Conservation (phyloP, 768 basidiomycete genomes). For the Termitomyces sp. region DNA sequence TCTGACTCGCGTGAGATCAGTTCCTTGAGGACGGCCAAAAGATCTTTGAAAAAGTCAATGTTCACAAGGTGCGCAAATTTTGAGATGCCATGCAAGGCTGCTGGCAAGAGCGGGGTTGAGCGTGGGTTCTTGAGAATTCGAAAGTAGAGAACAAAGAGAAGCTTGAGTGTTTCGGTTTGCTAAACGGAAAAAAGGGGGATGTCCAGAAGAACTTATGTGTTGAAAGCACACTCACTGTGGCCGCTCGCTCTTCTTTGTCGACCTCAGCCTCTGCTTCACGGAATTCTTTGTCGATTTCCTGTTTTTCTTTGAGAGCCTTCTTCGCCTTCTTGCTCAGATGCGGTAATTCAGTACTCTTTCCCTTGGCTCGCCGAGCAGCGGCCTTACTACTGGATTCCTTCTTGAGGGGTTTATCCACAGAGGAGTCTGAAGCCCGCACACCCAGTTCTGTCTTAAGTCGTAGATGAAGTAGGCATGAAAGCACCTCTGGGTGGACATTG, state of each 20-base stretch:
- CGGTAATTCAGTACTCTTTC: slow-evolving; percentile 56
- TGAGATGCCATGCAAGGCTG: slow-evolving; percentile 88
- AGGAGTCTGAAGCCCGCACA: slow-evolving; percentile 72
- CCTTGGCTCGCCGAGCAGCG: slow-evolving; percentile 44
- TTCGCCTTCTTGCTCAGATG: slow-evolving; percentile 92
- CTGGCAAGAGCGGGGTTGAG: slow-evolving; percentile 75
- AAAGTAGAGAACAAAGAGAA: slow-evolving; percentile 96
- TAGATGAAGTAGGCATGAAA: slow-evolving; percentile 80
- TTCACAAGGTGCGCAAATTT: slow-evolving; percentile 96
- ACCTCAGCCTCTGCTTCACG: slow-evolving; percentile 93
- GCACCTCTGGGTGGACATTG: slow-evolving; percentile 84
- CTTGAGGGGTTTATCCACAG: slow-evolving; percentile 51
- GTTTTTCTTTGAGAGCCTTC: slow-evolving; percentile 82
- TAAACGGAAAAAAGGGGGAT: slow-evolving; percentile 26
- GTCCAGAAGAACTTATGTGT: not conserved
- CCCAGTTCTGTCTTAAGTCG: slow-evolving; percentile 85
- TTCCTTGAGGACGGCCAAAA: slow-evolving; percentile 80
- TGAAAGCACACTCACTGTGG: slow-evolving; percentile 52
- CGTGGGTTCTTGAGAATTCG: slow-evolving; percentile 85
- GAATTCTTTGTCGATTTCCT: slow-evolving; percentile 89
- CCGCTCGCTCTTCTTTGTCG: slow-evolving; percentile 84
- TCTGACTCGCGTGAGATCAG: slow-evolving; percentile 55
- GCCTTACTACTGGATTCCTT: slow-evolving; percentile 41
- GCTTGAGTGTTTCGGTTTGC: slow-evolving; percentile 98
- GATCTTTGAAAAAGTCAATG: slow-evolving; percentile 96